Conservation (phyloP, 441 rosid genomes). For the Melastoma candidum region DNA sequence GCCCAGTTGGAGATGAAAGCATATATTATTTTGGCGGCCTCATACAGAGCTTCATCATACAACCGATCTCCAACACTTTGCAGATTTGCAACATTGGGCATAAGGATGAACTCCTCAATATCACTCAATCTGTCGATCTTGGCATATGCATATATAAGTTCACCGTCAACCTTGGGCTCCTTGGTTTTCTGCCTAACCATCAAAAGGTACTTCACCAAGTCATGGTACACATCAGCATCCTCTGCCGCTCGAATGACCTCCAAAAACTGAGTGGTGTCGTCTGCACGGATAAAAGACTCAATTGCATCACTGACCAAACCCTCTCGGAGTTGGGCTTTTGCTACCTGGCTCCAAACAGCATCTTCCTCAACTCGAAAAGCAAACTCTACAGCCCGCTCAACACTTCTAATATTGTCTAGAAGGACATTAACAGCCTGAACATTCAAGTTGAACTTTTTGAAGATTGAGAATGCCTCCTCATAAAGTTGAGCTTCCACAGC, state of each 20-base stretch:
- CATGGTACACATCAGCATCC: constrained; percentile 86
- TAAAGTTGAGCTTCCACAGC: constrained; percentile 83
- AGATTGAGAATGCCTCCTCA: constrained; percentile 13
- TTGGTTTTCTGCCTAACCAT: constrained; percentile 97
- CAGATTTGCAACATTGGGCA: constrained; percentile 93
- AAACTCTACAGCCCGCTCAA: constrained; percentile 95
- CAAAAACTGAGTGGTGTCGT: constrained; percentile 86
- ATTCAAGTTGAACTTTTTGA: constrained; percentile 12
- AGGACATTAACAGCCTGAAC: constrained; percentile 13
- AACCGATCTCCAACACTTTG: constrained; percentile 95
- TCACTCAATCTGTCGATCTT: constrained; percentile 93
- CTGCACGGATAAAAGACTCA: constrained; percentile 96
- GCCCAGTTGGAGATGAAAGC: constrained; percentile 99
- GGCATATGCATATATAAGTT: constrained; percentile 97
- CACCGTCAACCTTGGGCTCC: constrained; percentile 99
- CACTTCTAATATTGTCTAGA: constrained; percentile 15
- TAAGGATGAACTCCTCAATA: constrained; percentile 93
- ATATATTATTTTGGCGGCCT: constrained; percentile 95
- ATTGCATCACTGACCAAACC: constrained; percentile 97
- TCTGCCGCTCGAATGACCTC: constrained; percentile 86
- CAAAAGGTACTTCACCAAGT: constrained; percentile 87
- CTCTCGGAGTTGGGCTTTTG: constrained; percentile 87
- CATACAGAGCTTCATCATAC: constrained; percentile 80
- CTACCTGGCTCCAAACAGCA: constrained; percentile 98
- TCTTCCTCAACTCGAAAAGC: constrained; percentile 26